Evolutionary conservation across 192 early-diverging fungal species (phyloP), one percentile per base, ranked within the genome.

Genomic region (Backusella circina): DNA sequence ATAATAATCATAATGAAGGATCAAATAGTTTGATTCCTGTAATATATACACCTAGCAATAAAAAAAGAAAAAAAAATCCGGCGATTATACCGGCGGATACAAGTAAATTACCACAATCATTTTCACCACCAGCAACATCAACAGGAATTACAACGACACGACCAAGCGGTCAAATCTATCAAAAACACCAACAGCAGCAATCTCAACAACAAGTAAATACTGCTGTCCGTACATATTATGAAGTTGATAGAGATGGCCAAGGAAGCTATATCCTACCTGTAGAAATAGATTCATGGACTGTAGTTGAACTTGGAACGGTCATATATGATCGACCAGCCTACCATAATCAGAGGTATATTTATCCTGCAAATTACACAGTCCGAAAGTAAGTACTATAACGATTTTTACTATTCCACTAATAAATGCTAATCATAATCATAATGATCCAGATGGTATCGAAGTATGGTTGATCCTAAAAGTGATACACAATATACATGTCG

Each of bases 301-400:
- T 98, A 18, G 77, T 90, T 21, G 75, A 72, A 69, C 84, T 95
- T 26, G 96, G 96, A n/a, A 77, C 71, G 5, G 88, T 98, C n/a
- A 84, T 94, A 9, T 87, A 85, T 78, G 93, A 96, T 76, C 86
- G 91, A 31, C 86, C 90, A 38, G 84, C 89, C 2, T 98, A 92
- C 78, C 95, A 98, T 75, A 94, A 88, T 73, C 94, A 96, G 74
- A 87, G 95, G 15, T 97, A 98, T 73, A 96, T 98, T 65, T 98
- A 88, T 80, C 96, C 96, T 1, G 92, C 96, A 6, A 95, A 95
- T 37, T 98, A 94, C 79, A 90, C 84, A 13, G 87, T 91, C 4
- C 72, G 75, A 70, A 83, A 82, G 84, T 85, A 80, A 78, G 77
- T 72, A n/a, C 18, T 37, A 38, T 2, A 28, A 66, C 21, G 7